Conservation (phyloP, 2,329 filamentous ascomycete species). For the Fusarium bulbicola region DNA sequence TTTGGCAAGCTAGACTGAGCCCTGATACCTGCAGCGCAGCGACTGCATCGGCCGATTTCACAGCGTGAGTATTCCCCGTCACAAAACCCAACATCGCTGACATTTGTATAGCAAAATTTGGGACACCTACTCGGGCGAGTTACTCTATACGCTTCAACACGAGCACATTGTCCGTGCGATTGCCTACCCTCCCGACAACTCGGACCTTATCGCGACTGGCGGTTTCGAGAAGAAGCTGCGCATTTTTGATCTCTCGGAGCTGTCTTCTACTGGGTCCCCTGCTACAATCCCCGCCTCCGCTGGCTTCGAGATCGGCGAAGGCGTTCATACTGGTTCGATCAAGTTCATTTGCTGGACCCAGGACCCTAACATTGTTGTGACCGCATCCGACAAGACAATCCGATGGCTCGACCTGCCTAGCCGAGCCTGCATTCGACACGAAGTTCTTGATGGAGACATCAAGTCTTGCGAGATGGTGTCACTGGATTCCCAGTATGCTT, state of each 20-base stretch:
- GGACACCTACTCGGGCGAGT: slow-evolving; percentile 95
- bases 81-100: slow-evolving; percentile 30
- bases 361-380: slow-evolving; percentile 88
- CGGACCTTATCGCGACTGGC: slow-evolving; percentile 89
- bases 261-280: slow-evolving; percentile 53
- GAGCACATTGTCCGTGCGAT: slow-evolving; percentile 95
- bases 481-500: slow-evolving; percentile 66
- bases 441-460: slow-evolving; percentile 83
- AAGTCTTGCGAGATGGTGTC: slow-evolving; percentile 90
- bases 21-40: slow-evolving; percentile 88
- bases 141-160: slow-evolving; percentile 86
- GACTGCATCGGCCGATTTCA: slow-evolving; percentile 95
- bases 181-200: slow-evolving; percentile 84
- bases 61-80: slow-evolving; percentile 68
- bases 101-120: slow-evolving; percentile 81
- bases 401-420: slow-evolving; percentile 93
- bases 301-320: slow-evolving; percentile 87
- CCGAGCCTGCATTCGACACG: slow-evolving; percentile 77
- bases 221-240: slow-evolving; percentile 97
- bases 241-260: slow-evolving; percentile 84
- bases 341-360: slow-evolving; percentile 96
- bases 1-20: slow-evolving; percentile 94
- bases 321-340: slow-evolving; percentile 86
- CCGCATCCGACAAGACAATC: slow-evolving; percentile 89
- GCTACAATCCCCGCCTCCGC: slow-evolving; percentile 66